Conservation (phyloP, 2,329 filamentous ascomycete genomes). For the Pseudohalonectria lignicola region DNA sequence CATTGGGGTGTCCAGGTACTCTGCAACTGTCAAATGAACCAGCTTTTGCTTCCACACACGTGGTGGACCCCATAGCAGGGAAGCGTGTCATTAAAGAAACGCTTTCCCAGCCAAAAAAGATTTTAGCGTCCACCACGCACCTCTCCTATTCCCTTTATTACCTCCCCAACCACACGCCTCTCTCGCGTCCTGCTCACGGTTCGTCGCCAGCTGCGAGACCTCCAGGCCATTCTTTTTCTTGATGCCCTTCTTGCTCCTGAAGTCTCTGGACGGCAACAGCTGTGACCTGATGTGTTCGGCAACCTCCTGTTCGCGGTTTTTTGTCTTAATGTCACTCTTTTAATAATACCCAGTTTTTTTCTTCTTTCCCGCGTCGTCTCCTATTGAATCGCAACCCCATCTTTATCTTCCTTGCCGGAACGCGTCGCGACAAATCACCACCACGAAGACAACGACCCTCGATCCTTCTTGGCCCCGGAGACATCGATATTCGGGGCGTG, state of each 20-base stretch:
- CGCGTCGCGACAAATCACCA: conserved; percentile 6
- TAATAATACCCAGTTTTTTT: conserved; percentile 8
- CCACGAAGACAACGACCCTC: no score
- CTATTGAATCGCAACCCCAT: neutral
- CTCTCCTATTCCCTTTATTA: conserved; percentile 1
- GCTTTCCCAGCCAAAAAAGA: conserved; percentile 1
- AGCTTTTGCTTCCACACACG: neutral
- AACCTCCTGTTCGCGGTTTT: conserved; percentile 2
- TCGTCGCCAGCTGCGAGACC: conserved; percentile 1
- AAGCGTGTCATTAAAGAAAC: conserved; percentile 2
- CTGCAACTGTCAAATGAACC: neutral
- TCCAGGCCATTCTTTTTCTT: neutral
- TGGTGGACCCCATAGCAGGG: neutral
- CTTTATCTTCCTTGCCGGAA: conserved; percentile 1
- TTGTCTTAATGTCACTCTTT: conserved; percentile 10
- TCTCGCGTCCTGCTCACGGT: neutral
- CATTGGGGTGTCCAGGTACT: neutral
- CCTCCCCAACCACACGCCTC: neutral
- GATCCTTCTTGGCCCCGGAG: conserved; percentile 8
- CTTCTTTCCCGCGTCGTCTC: neutral
- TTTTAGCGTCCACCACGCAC: neutral
- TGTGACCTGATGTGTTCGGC: conserved; percentile 8
- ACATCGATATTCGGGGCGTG: conserved; percentile 4
- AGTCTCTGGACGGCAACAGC: neutral
- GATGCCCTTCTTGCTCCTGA: neutral